Conservation (phyloP, 257 asterid species). For the Solanum infundibuliforme region DNA sequence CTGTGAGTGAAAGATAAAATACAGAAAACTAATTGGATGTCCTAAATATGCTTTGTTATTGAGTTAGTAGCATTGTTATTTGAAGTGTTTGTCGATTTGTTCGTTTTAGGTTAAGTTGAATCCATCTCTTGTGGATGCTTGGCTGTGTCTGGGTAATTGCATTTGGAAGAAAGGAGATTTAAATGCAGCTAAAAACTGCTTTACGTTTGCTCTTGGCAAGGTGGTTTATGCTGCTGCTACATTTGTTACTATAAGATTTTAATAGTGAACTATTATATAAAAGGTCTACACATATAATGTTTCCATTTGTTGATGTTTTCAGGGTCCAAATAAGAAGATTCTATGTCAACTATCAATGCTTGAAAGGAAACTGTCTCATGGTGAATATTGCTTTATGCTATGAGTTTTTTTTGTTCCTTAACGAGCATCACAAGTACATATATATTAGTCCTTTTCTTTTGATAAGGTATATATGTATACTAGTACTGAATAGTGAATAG, state of each 20-base stretch:
- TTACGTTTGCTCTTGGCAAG: constrained; percentile 78
- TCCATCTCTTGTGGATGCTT: constrained; percentile 85
- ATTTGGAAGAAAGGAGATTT: constrained; percentile 96
- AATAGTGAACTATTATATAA: not conserved
- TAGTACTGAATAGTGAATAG: not conserved
- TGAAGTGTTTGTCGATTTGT: not conserved
- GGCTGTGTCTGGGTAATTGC: constrained; percentile 88
- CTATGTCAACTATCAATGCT: constrained; percentile 95
- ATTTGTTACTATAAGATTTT: not conserved
- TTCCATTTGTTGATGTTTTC: constrained; percentile 3
- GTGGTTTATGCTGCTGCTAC: constrained; percentile 24
- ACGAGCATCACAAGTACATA: not conserved
- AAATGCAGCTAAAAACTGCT: constrained; percentile 72
- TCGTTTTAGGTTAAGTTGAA: constrained; percentile 68
- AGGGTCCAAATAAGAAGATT: constrained; percentile 77
- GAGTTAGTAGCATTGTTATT: not conserved
- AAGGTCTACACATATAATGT: not conserved
- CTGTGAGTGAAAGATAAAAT: constrained; percentile 37
- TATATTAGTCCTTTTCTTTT: not conserved
- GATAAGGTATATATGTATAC: not conserved
- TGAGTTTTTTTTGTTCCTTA: not conserved
- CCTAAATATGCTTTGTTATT: not conserved
- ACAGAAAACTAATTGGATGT: not conserved
- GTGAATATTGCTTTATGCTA: constrained; percentile 8
- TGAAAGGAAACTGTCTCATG: constrained; percentile 87